phyloP scores from a whole-genome alignment of 306 rosid species.

The Dryas octopetala region DNA sequence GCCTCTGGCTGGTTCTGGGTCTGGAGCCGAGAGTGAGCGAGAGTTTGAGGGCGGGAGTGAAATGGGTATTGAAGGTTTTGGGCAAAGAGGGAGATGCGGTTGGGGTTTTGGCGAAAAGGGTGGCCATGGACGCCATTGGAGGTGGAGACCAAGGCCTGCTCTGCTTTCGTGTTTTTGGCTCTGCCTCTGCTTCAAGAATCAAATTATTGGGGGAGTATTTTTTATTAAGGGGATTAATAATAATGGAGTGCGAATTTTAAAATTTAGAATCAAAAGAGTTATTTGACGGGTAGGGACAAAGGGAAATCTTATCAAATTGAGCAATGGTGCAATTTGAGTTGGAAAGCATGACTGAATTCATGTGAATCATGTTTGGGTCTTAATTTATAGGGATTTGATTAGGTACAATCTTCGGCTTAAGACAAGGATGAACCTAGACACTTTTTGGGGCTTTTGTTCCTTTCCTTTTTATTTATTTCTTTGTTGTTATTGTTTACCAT shows the following conservation, averaged over 20 bases:
- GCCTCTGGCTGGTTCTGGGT: slow-evolving; percentile 26
- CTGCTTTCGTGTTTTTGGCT: neutral
- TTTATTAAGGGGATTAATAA: neutral
- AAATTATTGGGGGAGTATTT: neutral
- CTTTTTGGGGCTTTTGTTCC: neutral
- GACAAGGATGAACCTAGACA: slow-evolving; percentile 47
- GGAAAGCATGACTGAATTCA: slow-evolving; percentile 7
- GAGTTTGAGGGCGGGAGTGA: slow-evolving; percentile 36
- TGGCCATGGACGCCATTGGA: slow-evolving; percentile 93
- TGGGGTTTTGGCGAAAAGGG: slow-evolving; percentile 49
- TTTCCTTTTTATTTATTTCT: neutral
- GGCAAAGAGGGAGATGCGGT: slow-evolving; percentile 38
- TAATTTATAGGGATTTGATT: slow-evolving; percentile 1
- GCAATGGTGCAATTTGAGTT: slow-evolving; percentile 14
- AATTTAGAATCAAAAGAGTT: neutral
- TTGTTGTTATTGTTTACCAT: neutral
- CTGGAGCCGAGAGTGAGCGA: slow-evolving; percentile 15
- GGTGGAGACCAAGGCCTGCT: slow-evolving; percentile 28
- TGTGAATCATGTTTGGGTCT: neutral
- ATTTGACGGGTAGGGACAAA: slow-evolving; percentile 1
- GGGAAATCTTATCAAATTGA: slow-evolving; percentile 11
- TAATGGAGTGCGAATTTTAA: neutral
- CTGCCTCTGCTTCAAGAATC: neutral
- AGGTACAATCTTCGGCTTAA: neutral
- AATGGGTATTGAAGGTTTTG: slow-evolving; percentile 46